phyloP scores from a whole-genome alignment of 163 green algal species.

The Chlamydomonas reinhardtii region DNA sequence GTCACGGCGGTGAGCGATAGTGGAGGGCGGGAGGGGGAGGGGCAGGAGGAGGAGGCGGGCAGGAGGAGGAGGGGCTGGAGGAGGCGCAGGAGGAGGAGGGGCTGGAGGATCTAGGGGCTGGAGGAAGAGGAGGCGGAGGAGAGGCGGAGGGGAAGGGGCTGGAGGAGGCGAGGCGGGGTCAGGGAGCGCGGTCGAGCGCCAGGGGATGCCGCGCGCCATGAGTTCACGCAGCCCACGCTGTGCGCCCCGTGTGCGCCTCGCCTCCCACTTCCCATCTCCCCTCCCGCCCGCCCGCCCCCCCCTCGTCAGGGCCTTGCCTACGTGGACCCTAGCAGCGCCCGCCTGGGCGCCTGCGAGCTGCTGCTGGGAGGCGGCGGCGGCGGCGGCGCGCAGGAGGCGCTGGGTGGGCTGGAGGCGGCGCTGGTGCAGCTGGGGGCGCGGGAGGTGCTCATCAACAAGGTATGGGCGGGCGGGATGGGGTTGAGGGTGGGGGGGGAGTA shows the following conservation, averaged over 20 bases:
- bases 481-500: too few species aligned
- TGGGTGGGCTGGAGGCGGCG: slow-evolving; percentile 83
- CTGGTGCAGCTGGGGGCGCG: slow-evolving; percentile 86
- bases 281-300: too few species aligned
- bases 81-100: too few species aligned
- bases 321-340: slow-evolving; percentile 68
- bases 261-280: too few species aligned
- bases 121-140: too few species aligned
- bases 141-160: too few species aligned
- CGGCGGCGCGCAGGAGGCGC: slow-evolving; percentile 66
- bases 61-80: background rate
- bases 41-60: background rate
- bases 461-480: slow-evolving; percentile 1
- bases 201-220: too few species aligned
- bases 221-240: too few species aligned
- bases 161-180: too few species aligned
- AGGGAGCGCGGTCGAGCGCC: too few species aligned
- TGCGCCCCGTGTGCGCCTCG: too few species aligned
- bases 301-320: slow-evolving; percentile 82
- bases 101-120: too few species aligned
- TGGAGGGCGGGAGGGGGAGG: background rate
- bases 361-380: slow-evolving; percentile 70
- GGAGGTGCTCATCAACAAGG: slow-evolving; percentile 88
- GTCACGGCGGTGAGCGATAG: slow-evolving; percentile 10
- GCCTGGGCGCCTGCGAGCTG: slow-evolving; percentile 86